Evolutionary conservation across 306 rosid species (phyloP).

Genomic region (Acacia melanoxylon): DNA sequence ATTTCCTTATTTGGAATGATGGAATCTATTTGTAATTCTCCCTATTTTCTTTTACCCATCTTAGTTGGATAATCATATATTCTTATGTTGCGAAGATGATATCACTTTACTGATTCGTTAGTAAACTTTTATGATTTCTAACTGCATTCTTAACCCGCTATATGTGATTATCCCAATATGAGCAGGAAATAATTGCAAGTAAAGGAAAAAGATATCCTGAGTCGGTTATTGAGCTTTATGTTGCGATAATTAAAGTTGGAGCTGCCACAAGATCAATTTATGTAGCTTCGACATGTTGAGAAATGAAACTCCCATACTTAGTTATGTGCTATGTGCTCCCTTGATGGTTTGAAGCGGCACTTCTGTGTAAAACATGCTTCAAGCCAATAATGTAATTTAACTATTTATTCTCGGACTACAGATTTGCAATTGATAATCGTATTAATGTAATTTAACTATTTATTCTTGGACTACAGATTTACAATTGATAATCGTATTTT

Average conservation of each 20-base stretch:
- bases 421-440: not conserved
- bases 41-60: conserved; percentile 15
- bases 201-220: conserved; percentile 22
- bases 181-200: conserved; percentile 49
- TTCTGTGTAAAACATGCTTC: conserved; percentile 42
- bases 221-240: conserved; percentile 28
- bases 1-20: not conserved
- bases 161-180: conserved; percentile 26
- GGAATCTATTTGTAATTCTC: not conserved
- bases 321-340: conserved; percentile 10
- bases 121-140: not conserved
- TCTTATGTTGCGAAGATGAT: not conserved
- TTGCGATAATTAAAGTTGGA: conserved; percentile 23
- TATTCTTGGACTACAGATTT: conserved; percentile 1
- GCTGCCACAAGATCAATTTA: conserved; percentile 24
- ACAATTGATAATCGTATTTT: not conserved
- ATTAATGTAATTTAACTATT: conserved; percentile 16
- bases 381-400: conserved; percentile 25
- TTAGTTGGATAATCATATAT: conserved; percentile 16
- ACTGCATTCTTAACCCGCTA: conserved; percentile 9
- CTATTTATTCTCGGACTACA: not conserved
- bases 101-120: conserved; percentile 10
- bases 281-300: not conserved
- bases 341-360: conserved; percentile 38
- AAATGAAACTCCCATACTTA: conserved; percentile 29